phyloP scores from a whole-genome alignment of 2,329 filamentous ascomycete species.

The Alternaria ventricosa region DNA sequence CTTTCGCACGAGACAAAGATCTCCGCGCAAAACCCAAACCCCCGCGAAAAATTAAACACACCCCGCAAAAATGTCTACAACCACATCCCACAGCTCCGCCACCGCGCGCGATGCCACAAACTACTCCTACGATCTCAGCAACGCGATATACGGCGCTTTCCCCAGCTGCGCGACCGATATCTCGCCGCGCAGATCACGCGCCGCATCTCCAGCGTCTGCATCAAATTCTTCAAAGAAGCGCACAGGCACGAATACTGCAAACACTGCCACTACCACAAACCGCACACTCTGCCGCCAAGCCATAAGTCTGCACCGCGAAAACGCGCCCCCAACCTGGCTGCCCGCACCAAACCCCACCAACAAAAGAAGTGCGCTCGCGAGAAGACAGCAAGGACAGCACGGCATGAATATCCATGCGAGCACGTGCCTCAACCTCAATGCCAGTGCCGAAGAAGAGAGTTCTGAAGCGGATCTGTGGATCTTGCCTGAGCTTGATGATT shows the following conservation, averaged over 20 bases:
- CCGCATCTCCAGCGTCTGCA: constrained; percentile 7
- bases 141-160: constrained; percentile 22
- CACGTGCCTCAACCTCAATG: constrained; percentile 31
- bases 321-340: constrained; percentile 22
- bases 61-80: neutral
- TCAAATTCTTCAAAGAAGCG: constrained; percentile 14
- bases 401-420: constrained; percentile 29
- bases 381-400: neutral
- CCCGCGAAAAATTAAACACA: neutral
- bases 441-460: constrained; percentile 1
- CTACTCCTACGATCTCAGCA: constrained; percentile 20
- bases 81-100: constrained; percentile 13
- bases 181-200: constrained; percentile 15
- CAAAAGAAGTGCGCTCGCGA: constrained; percentile 8
- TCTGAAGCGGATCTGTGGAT: constrained; percentile 41
- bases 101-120: constrained; percentile 24
- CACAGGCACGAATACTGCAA: no score
- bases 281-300: neutral
- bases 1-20: neutral
- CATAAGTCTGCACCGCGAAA: constrained; percentile 11
- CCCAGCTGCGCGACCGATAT: constrained; percentile 25
- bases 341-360: constrained; percentile 8
- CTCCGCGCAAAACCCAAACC: neutral
- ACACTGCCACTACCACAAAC: neutral
- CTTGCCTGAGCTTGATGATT: constrained; percentile 41